These are phyloP conservation scores for Epichloe sibirici DNA, from an alignment of 2,329 filamentous ascomycete species.

Conservation along the genomic window DNA sequence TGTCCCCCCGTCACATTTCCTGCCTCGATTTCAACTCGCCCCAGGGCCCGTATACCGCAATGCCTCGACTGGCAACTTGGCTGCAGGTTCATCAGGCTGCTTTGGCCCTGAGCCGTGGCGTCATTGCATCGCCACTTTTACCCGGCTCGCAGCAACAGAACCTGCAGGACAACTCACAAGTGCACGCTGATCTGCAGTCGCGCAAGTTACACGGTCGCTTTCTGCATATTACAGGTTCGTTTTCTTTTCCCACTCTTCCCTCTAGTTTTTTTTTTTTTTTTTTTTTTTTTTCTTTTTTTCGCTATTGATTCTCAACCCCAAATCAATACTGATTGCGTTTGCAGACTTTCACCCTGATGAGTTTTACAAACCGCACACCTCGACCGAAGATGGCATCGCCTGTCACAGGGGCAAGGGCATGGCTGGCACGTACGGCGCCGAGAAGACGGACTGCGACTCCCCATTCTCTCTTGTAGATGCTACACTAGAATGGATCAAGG, in stretches of 20 bases:
- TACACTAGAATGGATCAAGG: constrained; percentile 79
- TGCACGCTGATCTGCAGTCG: constrained; percentile 11
- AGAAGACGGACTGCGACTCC: constrained; percentile 80
- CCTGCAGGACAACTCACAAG: neutral
- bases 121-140: constrained; percentile 13
- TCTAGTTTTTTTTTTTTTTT: too few relatives aligned
- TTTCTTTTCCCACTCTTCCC: neutral
- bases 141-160: constrained; percentile 9
- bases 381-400: constrained; percentile 52
- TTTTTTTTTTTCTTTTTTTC: neutral
- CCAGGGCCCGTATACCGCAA: constrained; percentile 2
- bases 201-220: constrained; percentile 59
- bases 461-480: constrained; percentile 71
- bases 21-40: neutral
- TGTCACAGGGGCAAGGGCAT: constrained; percentile 72
- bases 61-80: constrained; percentile 16
- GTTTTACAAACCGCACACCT: constrained; percentile 70
- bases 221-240: constrained; percentile 75
- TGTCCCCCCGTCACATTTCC: neutral
- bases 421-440: constrained; percentile 72
- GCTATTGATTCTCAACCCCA: neutral
- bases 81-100: constrained; percentile 18
- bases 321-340: constrained; percentile 1
- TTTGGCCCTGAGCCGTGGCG: constrained; percentile 12
- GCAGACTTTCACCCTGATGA: constrained; percentile 85